These are phyloP conservation scores for Lactarius sanguifluus DNA, from an alignment of 768 basidiomycete genomes.

Conservation along the genomic window DNA sequence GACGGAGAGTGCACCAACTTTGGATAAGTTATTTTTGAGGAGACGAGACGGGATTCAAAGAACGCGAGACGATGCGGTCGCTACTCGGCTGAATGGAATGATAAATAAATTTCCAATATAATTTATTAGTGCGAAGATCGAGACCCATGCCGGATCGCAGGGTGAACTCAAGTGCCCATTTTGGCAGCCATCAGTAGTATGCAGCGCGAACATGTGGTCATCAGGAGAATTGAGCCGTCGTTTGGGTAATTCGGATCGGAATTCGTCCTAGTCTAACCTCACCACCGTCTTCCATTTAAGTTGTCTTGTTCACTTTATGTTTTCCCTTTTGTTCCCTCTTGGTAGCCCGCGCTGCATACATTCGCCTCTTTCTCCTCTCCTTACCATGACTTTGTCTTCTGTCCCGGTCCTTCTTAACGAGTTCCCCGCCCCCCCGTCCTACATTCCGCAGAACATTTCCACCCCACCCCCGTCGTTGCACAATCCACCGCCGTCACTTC, in stretches of 20 bases:
- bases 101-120: background rate
- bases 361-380: background rate
- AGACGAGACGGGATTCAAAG: background rate
- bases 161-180: background rate
- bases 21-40: background rate
- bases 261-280: slow-evolving; percentile 1
- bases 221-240: background rate
- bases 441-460: slow-evolving; percentile 34
- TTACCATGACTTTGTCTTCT: slow-evolving; percentile 7
- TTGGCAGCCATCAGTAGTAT: background rate
- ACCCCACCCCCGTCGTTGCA: background rate
- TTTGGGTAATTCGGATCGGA: background rate
- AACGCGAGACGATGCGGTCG: background rate
- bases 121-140: background rate
- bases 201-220: background rate
- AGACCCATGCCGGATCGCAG: background rate
- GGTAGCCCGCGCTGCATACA: slow-evolving; percentile 16
- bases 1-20: background rate
- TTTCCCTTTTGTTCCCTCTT: slow-evolving; percentile 6
- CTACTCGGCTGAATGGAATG: background rate
- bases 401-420: slow-evolving; percentile 36
- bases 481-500: slow-evolving; percentile 59
- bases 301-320: background rate
- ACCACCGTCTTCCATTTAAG: background rate
- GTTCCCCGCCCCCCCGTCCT: slow-evolving; percentile 38